Evolutionary conservation across 768 basidiomycete genomes (phyloP).

Genomic region (Suillus lakei): DNA sequence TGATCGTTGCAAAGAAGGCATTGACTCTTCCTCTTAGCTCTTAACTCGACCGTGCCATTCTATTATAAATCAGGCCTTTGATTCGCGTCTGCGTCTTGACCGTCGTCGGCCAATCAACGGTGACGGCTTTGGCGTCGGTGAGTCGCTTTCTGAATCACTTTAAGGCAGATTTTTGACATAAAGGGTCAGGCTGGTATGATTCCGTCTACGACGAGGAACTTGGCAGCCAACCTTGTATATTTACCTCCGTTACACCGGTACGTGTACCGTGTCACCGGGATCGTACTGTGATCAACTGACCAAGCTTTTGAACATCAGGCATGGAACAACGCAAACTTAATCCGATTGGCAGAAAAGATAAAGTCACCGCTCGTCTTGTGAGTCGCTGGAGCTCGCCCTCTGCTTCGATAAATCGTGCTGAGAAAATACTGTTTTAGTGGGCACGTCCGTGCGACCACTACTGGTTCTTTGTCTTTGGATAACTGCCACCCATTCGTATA

Average conservation of each 20-base stretch:
- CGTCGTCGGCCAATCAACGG: conserved; percentile 87
- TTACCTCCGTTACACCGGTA: conserved; percentile 93
- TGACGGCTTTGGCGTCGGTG: conserved; percentile 95
- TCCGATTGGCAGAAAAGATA: conserved; percentile 95
- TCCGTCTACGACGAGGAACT: conserved; percentile 82
- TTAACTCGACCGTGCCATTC: conserved; percentile 93
- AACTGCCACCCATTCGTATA: conserved; percentile 96
- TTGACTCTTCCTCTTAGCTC: conserved; percentile 49
- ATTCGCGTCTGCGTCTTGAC: conserved; percentile 87
- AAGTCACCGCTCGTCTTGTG: conserved; percentile 95
- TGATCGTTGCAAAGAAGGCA: background rate
- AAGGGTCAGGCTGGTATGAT: conserved; percentile 86
- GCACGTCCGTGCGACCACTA: conserved; percentile 93
- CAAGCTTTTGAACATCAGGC: conserved; percentile 55
- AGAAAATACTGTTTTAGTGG: conserved; percentile 49
- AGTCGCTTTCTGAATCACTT: conserved; percentile 29
- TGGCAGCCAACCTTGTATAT: conserved; percentile 90
- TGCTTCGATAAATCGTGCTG: background rate
- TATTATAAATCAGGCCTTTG: conserved; percentile 97
- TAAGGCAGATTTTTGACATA: conserved; percentile 5
- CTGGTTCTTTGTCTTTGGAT: conserved; percentile 88
- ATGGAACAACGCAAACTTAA: conserved; percentile 95
- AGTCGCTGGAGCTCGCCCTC: conserved; percentile 30
- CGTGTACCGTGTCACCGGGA: conserved; percentile 21
- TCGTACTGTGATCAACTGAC: conserved; percentile 17